These are phyloP conservation scores for Lachancea dasiensis DNA, from an alignment of 805 yeast genomes.

Conservation along the genomic window DNA sequence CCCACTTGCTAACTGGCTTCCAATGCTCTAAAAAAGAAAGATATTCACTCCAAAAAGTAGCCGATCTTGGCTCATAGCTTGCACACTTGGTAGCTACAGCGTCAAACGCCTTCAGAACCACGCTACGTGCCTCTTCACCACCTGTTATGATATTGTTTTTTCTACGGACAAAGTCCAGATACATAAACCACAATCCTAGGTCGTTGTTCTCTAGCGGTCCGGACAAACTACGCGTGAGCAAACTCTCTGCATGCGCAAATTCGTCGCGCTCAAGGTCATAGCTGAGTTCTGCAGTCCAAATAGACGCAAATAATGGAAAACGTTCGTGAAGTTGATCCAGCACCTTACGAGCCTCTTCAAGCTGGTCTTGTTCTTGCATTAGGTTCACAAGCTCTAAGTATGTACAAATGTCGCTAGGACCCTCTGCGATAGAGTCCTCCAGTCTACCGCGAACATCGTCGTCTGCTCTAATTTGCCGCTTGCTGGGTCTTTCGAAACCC, in stretches of 20 bases:
- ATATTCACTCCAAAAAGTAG: constrained; percentile 75
- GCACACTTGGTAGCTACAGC: constrained; percentile 77
- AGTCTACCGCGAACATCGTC: constrained; percentile 53
- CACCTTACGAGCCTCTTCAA: constrained; percentile 50
- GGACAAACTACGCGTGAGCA: constrained; percentile 60
- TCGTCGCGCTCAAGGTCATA: constrained; percentile 61
- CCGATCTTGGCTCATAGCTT: constrained; percentile 58
- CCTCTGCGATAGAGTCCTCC: constrained; percentile 45
- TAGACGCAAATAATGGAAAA: constrained; percentile 62
- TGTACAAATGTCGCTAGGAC: constrained; percentile 47
- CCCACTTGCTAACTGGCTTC: constrained; percentile 79
- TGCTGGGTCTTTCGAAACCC: constrained; percentile 10
- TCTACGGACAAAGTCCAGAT: constrained; percentile 70
- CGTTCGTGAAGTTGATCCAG: constrained; percentile 55
- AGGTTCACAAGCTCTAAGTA: constrained; percentile 53
- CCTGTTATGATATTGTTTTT: constrained; percentile 65
- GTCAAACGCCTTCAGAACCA: constrained; percentile 76
- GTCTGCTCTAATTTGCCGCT: constrained; percentile 7
- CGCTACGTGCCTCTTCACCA: constrained; percentile 71
- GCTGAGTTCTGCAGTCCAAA: constrained; percentile 72
- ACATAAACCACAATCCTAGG: constrained; percentile 68
- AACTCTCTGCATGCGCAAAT: constrained; percentile 42
- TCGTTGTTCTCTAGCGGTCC: constrained; percentile 38
- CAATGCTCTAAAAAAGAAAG: constrained; percentile 70
- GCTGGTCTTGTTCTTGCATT: constrained; percentile 47